A percentile compares a stretch with the other conserved stretches of the same genome.
Evolutionary conservation across 2,329 filamentous ascomycete species (phyloP).

Genomic region (Coniochaeta pulveracea): DNA sequence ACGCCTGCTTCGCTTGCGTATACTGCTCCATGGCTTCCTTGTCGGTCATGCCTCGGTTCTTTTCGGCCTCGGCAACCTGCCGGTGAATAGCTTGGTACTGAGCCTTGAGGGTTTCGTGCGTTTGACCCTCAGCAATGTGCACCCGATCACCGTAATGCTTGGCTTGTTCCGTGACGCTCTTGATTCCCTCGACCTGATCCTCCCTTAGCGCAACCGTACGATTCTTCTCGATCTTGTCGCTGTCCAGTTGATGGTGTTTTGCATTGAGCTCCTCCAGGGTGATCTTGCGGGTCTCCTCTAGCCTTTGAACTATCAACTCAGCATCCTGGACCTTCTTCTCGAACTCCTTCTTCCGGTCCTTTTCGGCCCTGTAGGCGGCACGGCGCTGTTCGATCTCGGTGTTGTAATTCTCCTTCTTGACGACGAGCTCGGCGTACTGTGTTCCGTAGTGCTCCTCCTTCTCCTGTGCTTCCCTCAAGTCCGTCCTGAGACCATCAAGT

Average conservation of each 20-base stretch:
- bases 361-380: conserved; percentile 20
- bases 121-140: conserved; percentile 53
- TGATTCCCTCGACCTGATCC: conserved; percentile 33
- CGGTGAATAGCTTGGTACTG: conserved; percentile 43
- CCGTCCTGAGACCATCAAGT: conserved; percentile 44
- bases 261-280: conserved; percentile 51
- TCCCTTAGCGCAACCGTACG: conserved; percentile 35
- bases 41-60: conserved; percentile 50
- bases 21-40: conserved; percentile 48
- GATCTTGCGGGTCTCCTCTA: conserved; percentile 35
- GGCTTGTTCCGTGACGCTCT: conserved; percentile 44
- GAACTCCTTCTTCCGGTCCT: conserved; percentile 22
- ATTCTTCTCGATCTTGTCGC: conserved; percentile 31
- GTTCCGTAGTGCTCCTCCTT: conserved; percentile 35
- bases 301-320: conserved; percentile 37
- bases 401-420: conserved; percentile 38
- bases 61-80: conserved; percentile 46
- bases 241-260: conserved; percentile 38
- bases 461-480: conserved; percentile 40
- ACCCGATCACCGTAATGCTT: conserved; percentile 43
- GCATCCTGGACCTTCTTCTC: conserved; percentile 42
- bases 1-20: conserved; percentile 23
- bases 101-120: conserved; percentile 39
- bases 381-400: conserved; percentile 26
- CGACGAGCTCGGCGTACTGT: conserved; percentile 40